These are phyloP conservation scores for Rhexocercosporidium sp. DNA, from an alignment of 2,329 filamentous ascomycete genomes.

Conservation along the genomic window DNA sequence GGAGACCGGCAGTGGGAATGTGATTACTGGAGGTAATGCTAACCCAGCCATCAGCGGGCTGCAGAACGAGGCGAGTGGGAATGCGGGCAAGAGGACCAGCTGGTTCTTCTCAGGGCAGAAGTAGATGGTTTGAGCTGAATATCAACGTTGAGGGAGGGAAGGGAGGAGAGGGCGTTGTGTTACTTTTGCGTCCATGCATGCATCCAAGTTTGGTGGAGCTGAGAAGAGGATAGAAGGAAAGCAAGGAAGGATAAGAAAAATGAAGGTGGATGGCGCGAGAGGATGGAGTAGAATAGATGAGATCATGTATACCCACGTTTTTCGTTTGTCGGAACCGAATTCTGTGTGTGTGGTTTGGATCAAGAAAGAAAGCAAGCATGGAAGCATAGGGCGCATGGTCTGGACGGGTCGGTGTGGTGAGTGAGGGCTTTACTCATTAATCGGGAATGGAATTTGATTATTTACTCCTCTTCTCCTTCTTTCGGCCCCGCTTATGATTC, in stretches of 20 bases:
- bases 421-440: no score
- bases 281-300: conserved; percentile 25
- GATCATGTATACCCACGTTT: conserved; percentile 40
- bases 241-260: background rate
- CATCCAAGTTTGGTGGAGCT: background rate
- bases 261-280: background rate
- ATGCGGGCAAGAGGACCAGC: conserved; percentile 38
- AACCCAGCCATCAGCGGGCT: conserved; percentile 63
- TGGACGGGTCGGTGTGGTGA: no score
- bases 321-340: conserved; percentile 22
- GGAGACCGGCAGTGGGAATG: conserved; percentile 41
- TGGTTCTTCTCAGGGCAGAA: conserved; percentile 46
- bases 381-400: no score
- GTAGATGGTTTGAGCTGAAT: conserved; percentile 21
- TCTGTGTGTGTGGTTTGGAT: background rate
- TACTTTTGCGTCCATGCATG: background rate
- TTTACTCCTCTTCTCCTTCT: no score
- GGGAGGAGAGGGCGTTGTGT: background rate
- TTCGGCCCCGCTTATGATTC: no score
- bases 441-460: background rate
- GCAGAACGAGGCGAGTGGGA: conserved; percentile 54
- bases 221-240: background rate
- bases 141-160: background rate
- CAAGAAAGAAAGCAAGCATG: background rate
- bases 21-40: conserved; percentile 33